These are phyloP conservation scores for Chaetomium sp. DNA, from an alignment of 2,329 filamentous ascomycete genomes.

Conservation along the genomic window DNA sequence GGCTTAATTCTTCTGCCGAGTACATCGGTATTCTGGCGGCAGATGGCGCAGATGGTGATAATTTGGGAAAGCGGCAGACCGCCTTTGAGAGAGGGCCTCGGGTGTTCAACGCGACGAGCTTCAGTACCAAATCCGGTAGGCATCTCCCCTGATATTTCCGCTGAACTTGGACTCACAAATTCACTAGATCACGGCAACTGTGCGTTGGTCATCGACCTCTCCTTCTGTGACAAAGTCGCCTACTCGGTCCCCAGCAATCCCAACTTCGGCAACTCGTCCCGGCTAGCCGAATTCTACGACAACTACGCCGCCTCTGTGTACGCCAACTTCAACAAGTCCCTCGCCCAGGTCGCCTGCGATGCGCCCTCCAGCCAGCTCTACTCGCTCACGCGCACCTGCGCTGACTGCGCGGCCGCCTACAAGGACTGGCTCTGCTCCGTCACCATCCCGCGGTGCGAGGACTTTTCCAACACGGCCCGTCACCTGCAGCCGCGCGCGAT, in stretches of 20 bases:
- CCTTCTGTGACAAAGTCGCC: constrained; percentile 84
- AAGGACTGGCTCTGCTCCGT: constrained; percentile 95
- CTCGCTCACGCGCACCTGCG: constrained; percentile 76
- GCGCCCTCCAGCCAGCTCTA: constrained; percentile 72
- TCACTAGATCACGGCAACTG: constrained; percentile 69
- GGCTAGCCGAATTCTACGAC: constrained; percentile 76
- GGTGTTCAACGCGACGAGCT: constrained; percentile 72
- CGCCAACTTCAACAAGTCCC: constrained; percentile 74
- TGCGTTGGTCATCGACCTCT: constrained; percentile 80
- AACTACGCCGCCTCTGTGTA: constrained; percentile 69
- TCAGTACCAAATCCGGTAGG: constrained; percentile 76
- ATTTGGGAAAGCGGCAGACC: constrained; percentile 44
- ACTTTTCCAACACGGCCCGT: constrained; percentile 60
- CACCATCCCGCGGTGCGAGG: constrained; percentile 87
- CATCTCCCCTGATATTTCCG: constrained; percentile 12
- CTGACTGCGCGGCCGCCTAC: constrained; percentile 77
- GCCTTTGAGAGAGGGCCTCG: constrained; percentile 71
- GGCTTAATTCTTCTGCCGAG: constrained; percentile 68
- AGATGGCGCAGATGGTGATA: constrained; percentile 54
- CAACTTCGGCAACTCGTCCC: constrained; percentile 57
- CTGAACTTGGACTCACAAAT: neutral
- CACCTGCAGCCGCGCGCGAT: constrained; percentile 72
- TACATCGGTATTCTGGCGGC: constrained; percentile 76
- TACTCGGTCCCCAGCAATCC: constrained; percentile 88
- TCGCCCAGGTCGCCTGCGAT: constrained; percentile 85